A percentile compares a stretch with the other conserved stretches of the same genome.
These are phyloP conservation scores for Patellaria atrata DNA, from an alignment of 495 filamentous ascomycete genomes.

Conservation along the genomic window DNA sequence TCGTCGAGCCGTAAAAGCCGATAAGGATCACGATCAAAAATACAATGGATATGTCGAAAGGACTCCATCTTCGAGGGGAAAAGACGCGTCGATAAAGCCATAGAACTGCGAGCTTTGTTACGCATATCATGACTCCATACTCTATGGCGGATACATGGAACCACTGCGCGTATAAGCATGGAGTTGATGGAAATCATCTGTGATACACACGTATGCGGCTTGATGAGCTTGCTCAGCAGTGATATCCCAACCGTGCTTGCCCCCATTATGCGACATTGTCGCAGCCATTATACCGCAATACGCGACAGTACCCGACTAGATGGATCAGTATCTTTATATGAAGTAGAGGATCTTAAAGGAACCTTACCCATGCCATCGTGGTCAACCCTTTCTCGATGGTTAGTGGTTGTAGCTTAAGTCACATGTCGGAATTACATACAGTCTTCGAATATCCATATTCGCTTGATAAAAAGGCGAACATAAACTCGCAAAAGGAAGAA, in stretches of 20 bases:
- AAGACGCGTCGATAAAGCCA: constrained; percentile 10
- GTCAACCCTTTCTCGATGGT: too few relatives aligned
- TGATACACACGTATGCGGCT: constrained; percentile 4
- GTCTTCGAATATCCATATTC: constrained; percentile 11
- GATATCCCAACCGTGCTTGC: constrained; percentile 10
- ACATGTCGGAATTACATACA: too few relatives aligned
- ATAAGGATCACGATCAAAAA: constrained; percentile 6
- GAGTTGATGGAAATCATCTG: background rate
- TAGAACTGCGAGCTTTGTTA: constrained; percentile 10
- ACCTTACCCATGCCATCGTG: too few relatives aligned
- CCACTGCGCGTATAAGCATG: constrained; percentile 3
- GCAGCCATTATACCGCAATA: constrained; percentile 4
- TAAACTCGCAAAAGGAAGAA: constrained; percentile 9
- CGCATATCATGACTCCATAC: constrained; percentile 10
- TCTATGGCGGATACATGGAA: constrained; percentile 9
- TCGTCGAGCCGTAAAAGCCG: constrained; percentile 7
- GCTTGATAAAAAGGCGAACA: constrained; percentile 5
- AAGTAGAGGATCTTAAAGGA: too few relatives aligned
- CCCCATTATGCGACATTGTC: constrained; percentile 4
- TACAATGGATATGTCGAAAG: constrained; percentile 4
- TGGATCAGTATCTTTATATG: background rate
- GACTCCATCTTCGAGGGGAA: constrained; percentile 5
- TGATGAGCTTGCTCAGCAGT: background rate
- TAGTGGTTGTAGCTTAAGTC: too few relatives aligned
- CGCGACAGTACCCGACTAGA: constrained; percentile 1